These are phyloP conservation scores for Chaetomiaceae sp. DNA, from an alignment of 2,329 filamentous ascomycete genomes.

Conservation along the genomic window DNA sequence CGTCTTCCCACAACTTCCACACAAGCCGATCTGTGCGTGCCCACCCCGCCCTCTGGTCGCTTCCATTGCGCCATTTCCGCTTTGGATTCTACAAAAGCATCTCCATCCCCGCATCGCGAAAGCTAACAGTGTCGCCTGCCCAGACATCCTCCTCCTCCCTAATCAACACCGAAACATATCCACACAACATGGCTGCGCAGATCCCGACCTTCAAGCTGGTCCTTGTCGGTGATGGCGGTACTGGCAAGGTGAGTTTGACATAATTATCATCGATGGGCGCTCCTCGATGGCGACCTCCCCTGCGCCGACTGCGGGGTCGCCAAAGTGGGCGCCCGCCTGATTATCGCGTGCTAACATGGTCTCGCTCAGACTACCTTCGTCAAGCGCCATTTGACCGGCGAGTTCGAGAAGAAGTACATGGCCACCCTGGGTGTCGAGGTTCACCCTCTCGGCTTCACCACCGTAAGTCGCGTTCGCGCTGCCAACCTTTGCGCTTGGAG, in stretches of 20 bases:
- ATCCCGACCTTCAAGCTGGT: constrained; percentile 98
- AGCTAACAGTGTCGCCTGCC: constrained; percentile 16
- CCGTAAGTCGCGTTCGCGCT: constrained; percentile 59
- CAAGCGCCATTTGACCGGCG: constrained; percentile 99
- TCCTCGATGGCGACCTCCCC: constrained; percentile 2
- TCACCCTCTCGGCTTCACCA: constrained; percentile 95
- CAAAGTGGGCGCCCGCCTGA: constrained; percentile 6
- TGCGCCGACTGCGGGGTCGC: constrained; percentile 20
- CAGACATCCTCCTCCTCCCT: constrained; percentile 30
- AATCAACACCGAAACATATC: constrained; percentile 11
- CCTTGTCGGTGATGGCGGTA: constrained; percentile 98
- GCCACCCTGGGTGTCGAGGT: constrained; percentile 99
- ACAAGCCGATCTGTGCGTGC: constrained; percentile 21
- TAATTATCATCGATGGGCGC: constrained; percentile 20
- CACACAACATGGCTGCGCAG: constrained; percentile 59
- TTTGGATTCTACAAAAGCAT: constrained; percentile 15
- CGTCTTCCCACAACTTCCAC: constrained; percentile 14
- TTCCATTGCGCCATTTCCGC: constrained; percentile 1
- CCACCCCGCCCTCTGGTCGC: neutral
- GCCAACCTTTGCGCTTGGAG: neutral
- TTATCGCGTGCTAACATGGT: constrained; percentile 23
- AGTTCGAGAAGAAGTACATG: constrained; percentile 99
- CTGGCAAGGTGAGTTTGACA: constrained; percentile 77
- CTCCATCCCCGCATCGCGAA: constrained; percentile 13
- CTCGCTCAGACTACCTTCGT: constrained; percentile 87